Evolutionary conservation across 2,329 filamentous ascomycete genomes (phyloP), one percentile per base, ranked within the genome.

Genomic region (Bipolaris bicolor): DNA sequence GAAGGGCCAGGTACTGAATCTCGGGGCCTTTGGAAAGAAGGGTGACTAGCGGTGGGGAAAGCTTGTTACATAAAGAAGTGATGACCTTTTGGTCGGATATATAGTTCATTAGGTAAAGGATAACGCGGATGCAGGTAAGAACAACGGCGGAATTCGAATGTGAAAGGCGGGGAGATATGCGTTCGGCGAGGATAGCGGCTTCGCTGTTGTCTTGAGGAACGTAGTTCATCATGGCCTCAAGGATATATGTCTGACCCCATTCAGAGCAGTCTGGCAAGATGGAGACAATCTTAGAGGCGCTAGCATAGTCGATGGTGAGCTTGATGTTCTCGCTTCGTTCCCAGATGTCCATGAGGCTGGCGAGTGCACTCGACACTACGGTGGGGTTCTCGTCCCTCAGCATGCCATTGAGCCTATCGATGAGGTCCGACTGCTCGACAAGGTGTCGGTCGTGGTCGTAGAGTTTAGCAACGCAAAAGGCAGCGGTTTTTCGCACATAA

Each of bases 51-150:
- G 95, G 95, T 13, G 95, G 95, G 6, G 95, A 98, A 10, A 99
- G 84, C 78, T 98, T 99, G 68, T 90, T 88, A 77, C 92, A 97
- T 37, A 99, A 81, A 1, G 88, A 87, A 4, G 90, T 88, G 61
- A 97, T 91, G 65, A 96, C 90, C 78, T 91, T 95, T 73, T 95
- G 87, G 68, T 97, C 93, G 50, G 90, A 85, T 69, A 99, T 97
- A 79, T 99, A 99, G 81, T 99, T 99, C 91, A 98, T 95, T 57
- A 99, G 84, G 73, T 99, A 99, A 49, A 99, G 85, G 34, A 99
- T 93, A 39, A 99, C 95, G 56, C 95, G 88, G 70, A 97, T 97
- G 75, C 92, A 97, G 3, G 95, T 98, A 57, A 99, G 83, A 3
- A 98, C 95, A 31, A 99, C 95, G 0, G 95, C 90, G 10, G 95